Evolutionary conservation across 2,329 filamentous ascomycete genomes (phyloP).

Genomic region (Fusarium begoniae): DNA sequence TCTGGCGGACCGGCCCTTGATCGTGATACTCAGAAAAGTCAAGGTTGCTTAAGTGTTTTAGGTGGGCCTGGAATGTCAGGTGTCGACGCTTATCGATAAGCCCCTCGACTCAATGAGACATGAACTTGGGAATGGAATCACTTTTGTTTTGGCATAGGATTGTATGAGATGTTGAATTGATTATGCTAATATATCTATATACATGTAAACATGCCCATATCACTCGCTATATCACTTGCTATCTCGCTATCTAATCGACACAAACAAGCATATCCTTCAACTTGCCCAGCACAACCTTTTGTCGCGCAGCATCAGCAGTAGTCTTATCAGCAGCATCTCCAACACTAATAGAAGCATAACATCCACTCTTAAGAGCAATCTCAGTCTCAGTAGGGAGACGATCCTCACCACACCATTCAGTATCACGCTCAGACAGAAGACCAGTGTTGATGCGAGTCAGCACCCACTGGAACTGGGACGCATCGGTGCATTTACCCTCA

Average conservation of each 20-base stretch:
- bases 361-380: slow-evolving; percentile 62
- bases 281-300: slow-evolving; percentile 46
- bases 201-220: not conserved
- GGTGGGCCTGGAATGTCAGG: slow-evolving; percentile 37
- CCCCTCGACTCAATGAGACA: not conserved
- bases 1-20: slow-evolving; percentile 33
- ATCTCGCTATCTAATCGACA: not conserved
- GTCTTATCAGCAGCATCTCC: slow-evolving; percentile 69
- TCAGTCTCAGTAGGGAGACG: slow-evolving; percentile 67
- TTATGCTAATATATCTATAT: not conserved
- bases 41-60: slow-evolving; percentile 26
- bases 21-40: slow-evolving; percentile 38
- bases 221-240: not conserved
- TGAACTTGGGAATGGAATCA: not conserved
- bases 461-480: slow-evolving; percentile 69
- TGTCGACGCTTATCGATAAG: slow-evolving; percentile 41
- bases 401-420: slow-evolving; percentile 62
- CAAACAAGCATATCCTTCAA: slow-evolving; percentile 46
- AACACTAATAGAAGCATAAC: slow-evolving; percentile 71
- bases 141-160: not conserved
- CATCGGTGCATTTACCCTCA: slow-evolving; percentile 58
- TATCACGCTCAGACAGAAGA: slow-evolving; percentile 63
- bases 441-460: slow-evolving; percentile 69
- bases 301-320: slow-evolving; percentile 51
- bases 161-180: not conserved